Evolutionary conservation across 805 yeast genomes (phyloP).

Genomic region (Wickerhamomyces ciferrii): DNA sequence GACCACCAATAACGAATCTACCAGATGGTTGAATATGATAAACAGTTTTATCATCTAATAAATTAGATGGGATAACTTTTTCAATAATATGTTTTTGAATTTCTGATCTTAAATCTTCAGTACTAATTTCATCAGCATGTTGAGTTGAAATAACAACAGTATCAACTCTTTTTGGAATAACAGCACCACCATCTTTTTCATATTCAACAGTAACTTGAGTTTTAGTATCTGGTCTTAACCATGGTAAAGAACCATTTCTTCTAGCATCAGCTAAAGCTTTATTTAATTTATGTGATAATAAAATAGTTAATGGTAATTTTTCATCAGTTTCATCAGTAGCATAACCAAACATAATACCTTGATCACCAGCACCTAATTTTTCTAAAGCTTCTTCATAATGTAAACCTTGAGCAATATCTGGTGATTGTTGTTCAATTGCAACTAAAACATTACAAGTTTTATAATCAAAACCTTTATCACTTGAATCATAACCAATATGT

Average conservation of each 20-base stretch:
- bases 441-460: conserved; percentile 98
- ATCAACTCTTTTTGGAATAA: conserved; percentile 93
- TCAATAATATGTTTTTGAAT: conserved; percentile 76
- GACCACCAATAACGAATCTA: conserved; percentile 99
- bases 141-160: conserved; percentile 97
- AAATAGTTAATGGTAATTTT: conserved; percentile 89
- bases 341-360: conserved; percentile 99
- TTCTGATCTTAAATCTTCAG: conserved; percentile 84
- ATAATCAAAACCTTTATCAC: conserved; percentile 97
- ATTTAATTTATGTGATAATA: conserved; percentile 93
- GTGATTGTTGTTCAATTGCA: conserved; percentile 99
- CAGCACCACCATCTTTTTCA: conserved; percentile 91
- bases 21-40: conserved; percentile 99
- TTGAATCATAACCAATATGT: conserved; percentile 95
- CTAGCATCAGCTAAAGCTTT: conserved; percentile 96
- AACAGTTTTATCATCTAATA: conserved; percentile 90
- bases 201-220: conserved; percentile 99
- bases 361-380: conserved; percentile 99
- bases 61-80: conserved; percentile 86
- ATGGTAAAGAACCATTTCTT: conserved; percentile 88
- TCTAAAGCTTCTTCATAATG: conserved; percentile 94
- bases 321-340: conserved; percentile 99
- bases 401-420: conserved; percentile 99
- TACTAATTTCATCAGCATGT: conserved; percentile 93
- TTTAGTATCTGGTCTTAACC: conserved; percentile 99